Base-by-base conservation (phyloP, 768 basidiomycete species). In the Sporobolomyces pararoseus region DNA sequence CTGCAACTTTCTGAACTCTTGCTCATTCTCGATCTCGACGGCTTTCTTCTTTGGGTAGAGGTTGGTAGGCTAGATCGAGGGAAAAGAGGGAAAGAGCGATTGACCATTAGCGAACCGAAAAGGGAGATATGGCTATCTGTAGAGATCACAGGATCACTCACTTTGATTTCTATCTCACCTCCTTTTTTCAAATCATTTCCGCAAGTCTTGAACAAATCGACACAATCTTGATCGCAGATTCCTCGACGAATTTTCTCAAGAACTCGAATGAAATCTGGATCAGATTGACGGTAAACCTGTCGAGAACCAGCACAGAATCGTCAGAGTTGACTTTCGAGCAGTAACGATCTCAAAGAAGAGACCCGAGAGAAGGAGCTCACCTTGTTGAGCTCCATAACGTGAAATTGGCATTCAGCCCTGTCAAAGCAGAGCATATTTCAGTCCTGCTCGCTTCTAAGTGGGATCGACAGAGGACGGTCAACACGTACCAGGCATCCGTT, bases 1-100 rank as follows among this genome's bases (percentile, higher is more conserved):
- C 32, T 77, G 74, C 29, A 82, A 73, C 44, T 70, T 72, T 1
- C 35, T 46, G 25, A 81, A 74, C 51, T 80, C 77, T 34, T 65
- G 60, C 0, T 13, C 10, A 68, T 82, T 82, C 52, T 81, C 74
- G 31, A 68, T 31, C 42, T 81, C 80, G 51, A 82, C 81, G 65
- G 79, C 78, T 55, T 78, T 75, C 13, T 80, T 74, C 1, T 78
- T 73, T n/a, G 73, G 70, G 27, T 71, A 71, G 5, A 75, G 73
- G 34, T 75, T 75, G 1, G 73, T 75, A 4, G 73, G 73, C 73
- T 74, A 2, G 46, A 21, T 3, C 23, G 7, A 4, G n/a, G 29
- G 5, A 3, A 19, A 17, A 63, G 19, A 12, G 0, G 79, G 79
- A 66, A 79, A 74, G 2, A 68, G 72, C 46, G 19, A 12, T 47